Conservation (phyloP, 208 protist genomes). For the Leishmania martiniquensis region DNA sequence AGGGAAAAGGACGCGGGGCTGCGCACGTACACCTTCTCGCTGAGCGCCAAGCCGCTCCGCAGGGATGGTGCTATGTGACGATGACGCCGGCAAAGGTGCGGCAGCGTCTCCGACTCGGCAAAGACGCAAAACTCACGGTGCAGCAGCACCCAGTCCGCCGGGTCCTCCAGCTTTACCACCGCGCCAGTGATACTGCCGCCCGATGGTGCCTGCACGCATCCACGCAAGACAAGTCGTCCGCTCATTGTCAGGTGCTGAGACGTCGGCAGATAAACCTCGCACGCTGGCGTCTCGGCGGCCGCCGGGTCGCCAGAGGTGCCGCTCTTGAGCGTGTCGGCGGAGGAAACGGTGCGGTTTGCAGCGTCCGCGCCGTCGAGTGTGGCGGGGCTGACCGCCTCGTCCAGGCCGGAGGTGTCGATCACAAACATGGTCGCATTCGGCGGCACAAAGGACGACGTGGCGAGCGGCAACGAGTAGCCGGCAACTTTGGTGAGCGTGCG, state of each 20-base stretch:
- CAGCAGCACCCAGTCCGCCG: slow-evolving; percentile 38
- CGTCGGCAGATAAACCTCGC: slow-evolving; percentile 37
- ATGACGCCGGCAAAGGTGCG: slow-evolving; percentile 26
- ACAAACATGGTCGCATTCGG: slow-evolving; percentile 42
- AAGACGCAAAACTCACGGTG: slow-evolving; percentile 21
- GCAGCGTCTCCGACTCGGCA: slow-evolving; percentile 4
- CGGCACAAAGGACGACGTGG: slow-evolving; percentile 37
- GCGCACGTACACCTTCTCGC: slow-evolving; percentile 46
- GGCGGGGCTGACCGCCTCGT: neutral
- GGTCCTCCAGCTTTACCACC: slow-evolving; percentile 33
- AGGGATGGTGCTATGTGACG: slow-evolving; percentile 6
- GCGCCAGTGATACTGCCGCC: slow-evolving; percentile 46
- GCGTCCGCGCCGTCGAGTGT: neutral
- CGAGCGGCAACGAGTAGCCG: slow-evolving; percentile 16
- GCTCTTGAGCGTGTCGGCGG: neutral
- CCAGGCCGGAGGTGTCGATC: slow-evolving; percentile 35
- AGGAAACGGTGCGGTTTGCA: neutral
- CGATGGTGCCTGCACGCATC: slow-evolving; percentile 45
- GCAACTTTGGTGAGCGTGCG: neutral
- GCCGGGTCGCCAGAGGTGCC: neutral
- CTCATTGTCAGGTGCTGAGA: slow-evolving; percentile 46
- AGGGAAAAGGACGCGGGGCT: slow-evolving; percentile 29
- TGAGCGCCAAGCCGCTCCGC: slow-evolving; percentile 41
- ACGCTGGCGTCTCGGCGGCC: neutral
- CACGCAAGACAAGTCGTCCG: slow-evolving; percentile 51